A percentile compares a stretch with the other conserved stretches of the same genome.
These are phyloP conservation scores for Pyrus bretschneideri DNA, from an alignment of 306 rosid genomes.

Conservation along the genomic window DNA sequence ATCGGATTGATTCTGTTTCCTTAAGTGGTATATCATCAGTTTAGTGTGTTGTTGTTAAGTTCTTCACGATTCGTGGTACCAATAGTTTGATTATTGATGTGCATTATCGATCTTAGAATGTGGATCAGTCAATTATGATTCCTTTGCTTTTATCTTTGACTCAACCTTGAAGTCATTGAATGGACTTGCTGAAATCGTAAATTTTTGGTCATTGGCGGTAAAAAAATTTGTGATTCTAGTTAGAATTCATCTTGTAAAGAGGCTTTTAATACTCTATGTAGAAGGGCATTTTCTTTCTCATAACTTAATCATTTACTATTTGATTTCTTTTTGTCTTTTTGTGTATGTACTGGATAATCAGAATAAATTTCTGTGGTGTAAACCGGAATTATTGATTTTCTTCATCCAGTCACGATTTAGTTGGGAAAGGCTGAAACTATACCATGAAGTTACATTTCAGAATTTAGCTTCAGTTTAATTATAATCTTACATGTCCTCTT, in stretches of 20 bases:
- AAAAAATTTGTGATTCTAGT: not conserved
- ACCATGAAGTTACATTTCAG: not conserved
- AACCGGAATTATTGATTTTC: not conserved
- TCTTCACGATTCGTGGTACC: not conserved
- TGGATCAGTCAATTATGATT: not conserved
- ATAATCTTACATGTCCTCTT: not conserved
- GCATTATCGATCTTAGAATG: slow-evolving; percentile 1
- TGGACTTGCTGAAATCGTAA: not conserved
- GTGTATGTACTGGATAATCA: not conserved
- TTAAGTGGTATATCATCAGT: not conserved
- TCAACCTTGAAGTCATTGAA: not conserved
- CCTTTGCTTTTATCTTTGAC: not conserved
- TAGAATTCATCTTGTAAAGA: not conserved
- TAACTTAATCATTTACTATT: not conserved
- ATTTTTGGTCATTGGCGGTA: not conserved
- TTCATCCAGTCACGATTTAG: not conserved
- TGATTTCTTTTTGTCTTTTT: not conserved
- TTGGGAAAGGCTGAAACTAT: not conserved
- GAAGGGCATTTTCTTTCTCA: not conserved
- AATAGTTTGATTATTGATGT: not conserved
- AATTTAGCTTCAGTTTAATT: not conserved
- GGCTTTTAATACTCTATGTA: not conserved
- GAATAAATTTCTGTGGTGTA: not conserved
- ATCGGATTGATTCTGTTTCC: slow-evolving; percentile 1
- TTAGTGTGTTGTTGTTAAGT: not conserved